Base-by-base conservation (phyloP, 2,329 filamentous ascomycete genomes). In the Sclerotinia glacialis region DNA sequence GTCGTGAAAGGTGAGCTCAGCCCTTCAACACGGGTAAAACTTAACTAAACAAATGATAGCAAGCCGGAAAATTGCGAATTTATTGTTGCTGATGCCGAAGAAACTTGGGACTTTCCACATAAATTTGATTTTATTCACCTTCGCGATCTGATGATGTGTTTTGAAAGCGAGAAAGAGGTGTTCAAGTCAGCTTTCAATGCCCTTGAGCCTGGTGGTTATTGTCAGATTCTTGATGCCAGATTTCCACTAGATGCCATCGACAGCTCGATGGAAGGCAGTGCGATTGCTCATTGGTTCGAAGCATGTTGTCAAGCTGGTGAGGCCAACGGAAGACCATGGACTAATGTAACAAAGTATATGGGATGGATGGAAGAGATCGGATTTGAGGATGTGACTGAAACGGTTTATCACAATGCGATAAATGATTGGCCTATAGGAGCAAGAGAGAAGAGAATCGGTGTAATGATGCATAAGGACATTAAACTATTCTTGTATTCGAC, bases 351-450 rank as follows among this genome's bases (percentile, higher is more conserved):
- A 11, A 66, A 72, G 9, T 72, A 73, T n/a, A 46, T n/a, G 34
- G 54, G 46, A 28, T 69, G 64, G 50, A 52, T 73, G 37, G 69
- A 69, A 31, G 79, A 82, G 14, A 82, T 79, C 2, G 85, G 84
- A 0, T 86, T 86, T 69, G 80, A 82, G 9, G 82, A 86, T 61
- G 79, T 86, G 18, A 78, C 80, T 21, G 79, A 86, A 72, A 77
- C 76, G 21, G 71, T 82, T 3, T 85, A 82, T 73, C 84, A 83
- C 72, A 78, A 85, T 60, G 85, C 85, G 0, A 78, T 81, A 61
- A 84, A 83, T 46, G 78, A 77, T 8, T 86, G 85, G 85, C 77
- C 84, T 1, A 82, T 80, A 68, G 76, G 71, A 5, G 60, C 67
- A 28, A 67, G 63, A 28, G 59, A 71, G 66, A 74, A 73, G 67